phyloP scores from a whole-genome alignment of 129 eudicot species.

The Escallonia rubra region DNA sequence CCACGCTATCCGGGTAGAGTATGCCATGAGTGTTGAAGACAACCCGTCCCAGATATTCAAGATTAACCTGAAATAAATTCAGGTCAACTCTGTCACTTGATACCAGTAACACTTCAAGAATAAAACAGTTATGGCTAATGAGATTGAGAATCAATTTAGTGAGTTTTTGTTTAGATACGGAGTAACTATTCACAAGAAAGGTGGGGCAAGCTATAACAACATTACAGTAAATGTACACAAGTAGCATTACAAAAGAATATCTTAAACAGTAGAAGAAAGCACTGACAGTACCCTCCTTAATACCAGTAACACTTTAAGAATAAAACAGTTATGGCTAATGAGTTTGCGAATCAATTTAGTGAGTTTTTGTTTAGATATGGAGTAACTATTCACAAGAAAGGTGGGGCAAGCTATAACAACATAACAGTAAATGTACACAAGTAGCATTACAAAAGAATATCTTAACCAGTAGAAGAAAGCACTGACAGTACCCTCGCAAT shows the following conservation, averaged over 20 bases:
- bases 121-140: background rate
- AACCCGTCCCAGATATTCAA: conserved; percentile 97
- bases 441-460: conserved; percentile 8
- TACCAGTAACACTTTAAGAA: background rate
- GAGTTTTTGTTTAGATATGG: too few relatives aligned
- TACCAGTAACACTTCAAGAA: background rate
- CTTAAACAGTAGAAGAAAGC: background rate
- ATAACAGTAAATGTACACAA: background rate
- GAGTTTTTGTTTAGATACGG: too few relatives aligned
- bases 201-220: background rate
- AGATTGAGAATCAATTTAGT: too few relatives aligned
- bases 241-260: conserved; percentile 4
- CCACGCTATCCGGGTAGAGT: conserved; percentile 97
- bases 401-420: background rate
- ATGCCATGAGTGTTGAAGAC: conserved; percentile 86
- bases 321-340: too few relatives aligned
- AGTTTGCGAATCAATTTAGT: too few relatives aligned
- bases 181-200: background rate
- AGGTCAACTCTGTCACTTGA: conserved; percentile 4
- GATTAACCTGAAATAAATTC: conserved; percentile 62
- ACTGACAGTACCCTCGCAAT: background rate
- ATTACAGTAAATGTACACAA: background rate
- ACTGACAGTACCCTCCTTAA: background rate
- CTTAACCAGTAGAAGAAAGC: background rate
- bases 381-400: too few relatives aligned